Evolutionary conservation across 495 filamentous ascomycete genomes (phyloP).

Genomic region (Parmelia sp.): DNA sequence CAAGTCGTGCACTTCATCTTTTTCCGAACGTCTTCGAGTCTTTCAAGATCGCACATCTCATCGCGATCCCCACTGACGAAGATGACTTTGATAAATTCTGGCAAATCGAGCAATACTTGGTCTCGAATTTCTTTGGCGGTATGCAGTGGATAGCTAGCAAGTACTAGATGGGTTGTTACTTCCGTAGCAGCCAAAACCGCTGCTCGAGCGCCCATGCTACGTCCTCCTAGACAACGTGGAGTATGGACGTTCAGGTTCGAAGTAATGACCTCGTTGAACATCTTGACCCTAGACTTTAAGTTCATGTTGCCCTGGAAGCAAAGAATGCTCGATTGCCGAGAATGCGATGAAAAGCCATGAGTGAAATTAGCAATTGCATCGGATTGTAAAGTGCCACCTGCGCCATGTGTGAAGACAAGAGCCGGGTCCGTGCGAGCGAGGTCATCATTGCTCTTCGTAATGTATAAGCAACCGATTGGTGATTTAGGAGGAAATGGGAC

Average conservation of each 20-base stretch:
- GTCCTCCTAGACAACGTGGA: constrained; percentile 29
- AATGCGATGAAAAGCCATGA: constrained; percentile 26
- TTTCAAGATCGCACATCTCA: constrained; percentile 32
- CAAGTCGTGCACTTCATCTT: constrained; percentile 33
- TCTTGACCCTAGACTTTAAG: constrained; percentile 30
- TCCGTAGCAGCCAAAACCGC: constrained; percentile 32
- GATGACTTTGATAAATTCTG: constrained; percentile 26
- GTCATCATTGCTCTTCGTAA: neutral
- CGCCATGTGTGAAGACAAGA: constrained; percentile 40
- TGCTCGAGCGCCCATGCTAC: constrained; percentile 39
- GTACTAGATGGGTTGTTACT: constrained; percentile 26
- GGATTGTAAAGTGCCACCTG: constrained; percentile 32
- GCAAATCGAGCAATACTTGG: constrained; percentile 31
- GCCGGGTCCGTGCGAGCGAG: neutral
- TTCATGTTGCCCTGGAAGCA: constrained; percentile 38
- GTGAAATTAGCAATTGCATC: constrained; percentile 32
- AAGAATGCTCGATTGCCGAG: constrained; percentile 20
- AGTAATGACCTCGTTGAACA: constrained; percentile 29
- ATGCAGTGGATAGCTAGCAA: constrained; percentile 36
- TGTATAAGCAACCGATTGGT: constrained; percentile 13
- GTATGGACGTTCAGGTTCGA: constrained; percentile 1
- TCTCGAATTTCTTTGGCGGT: constrained; percentile 31
- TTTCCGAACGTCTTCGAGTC: constrained; percentile 26
- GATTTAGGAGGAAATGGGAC: constrained; percentile 10
- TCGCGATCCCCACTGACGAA: constrained; percentile 35